A percentile compares a stretch with the other conserved stretches of the same genome.
These are phyloP conservation scores for Pochonia chlamydosporia DNA, from an alignment of 2,329 filamentous ascomycete genomes.

Conservation along the genomic window DNA sequence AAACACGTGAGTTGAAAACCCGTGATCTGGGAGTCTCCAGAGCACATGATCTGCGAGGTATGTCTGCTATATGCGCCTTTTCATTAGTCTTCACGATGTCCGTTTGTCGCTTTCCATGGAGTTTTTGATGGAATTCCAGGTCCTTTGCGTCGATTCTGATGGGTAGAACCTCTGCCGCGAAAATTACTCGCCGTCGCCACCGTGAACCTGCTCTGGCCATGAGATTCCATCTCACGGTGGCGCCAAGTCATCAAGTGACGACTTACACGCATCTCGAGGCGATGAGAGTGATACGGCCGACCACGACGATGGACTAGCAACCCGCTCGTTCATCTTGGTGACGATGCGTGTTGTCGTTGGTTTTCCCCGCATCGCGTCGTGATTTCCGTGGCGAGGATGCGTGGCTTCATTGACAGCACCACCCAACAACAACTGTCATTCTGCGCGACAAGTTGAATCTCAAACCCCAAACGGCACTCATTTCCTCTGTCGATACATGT, in stretches of 20 bases:
- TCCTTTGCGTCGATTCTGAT: conserved; percentile 4
- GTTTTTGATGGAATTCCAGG: conserved; percentile 2
- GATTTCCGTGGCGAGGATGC: too few species aligned
- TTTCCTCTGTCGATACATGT: background rate
- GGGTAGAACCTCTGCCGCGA: background rate
- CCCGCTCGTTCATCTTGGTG: too few species aligned
- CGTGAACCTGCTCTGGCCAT: background rate
- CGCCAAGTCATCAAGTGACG: conserved; percentile 5
- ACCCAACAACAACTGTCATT: too few species aligned
- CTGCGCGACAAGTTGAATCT: too few species aligned
- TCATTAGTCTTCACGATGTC: conserved; percentile 12
- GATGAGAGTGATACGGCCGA: background rate
- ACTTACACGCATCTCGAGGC: background rate
- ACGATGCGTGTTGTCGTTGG: background rate
- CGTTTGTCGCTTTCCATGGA: conserved; percentile 9
- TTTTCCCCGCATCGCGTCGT: background rate
- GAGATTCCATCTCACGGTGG: background rate
- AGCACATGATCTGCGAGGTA: conserved; percentile 43
- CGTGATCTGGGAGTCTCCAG: conserved; percentile 34
- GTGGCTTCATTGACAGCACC: too few species aligned
- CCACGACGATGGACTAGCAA: background rate
- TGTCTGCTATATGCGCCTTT: conserved; percentile 24
- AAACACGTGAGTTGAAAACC: conserved; percentile 40
- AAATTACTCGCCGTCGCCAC: conserved; percentile 1
- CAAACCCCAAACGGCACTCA: too few species aligned